Conservation (phyloP, 2,329 filamentous ascomycete genomes). For the Byssochlamys sp. region DNA sequence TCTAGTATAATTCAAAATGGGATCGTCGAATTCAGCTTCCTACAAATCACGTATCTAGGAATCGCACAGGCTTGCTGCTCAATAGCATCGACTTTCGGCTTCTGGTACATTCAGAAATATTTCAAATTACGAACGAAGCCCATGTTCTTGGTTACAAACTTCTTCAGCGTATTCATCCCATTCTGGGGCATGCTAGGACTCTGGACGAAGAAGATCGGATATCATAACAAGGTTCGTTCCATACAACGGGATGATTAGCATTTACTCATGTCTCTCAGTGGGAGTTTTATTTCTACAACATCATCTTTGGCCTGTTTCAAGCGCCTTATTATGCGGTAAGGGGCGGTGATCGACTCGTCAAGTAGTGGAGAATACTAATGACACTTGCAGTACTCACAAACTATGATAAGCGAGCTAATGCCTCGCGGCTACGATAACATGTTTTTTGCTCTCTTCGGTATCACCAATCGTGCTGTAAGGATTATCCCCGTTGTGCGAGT, state of each 20-base stretch:
- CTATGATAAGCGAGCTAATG: conserved; percentile 37
- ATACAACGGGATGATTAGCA: neutral
- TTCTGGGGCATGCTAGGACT: conserved; percentile 36
- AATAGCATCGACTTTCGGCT: conserved; percentile 31
- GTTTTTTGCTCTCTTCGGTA: conserved; percentile 37
- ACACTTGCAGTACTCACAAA: conserved; percentile 30
- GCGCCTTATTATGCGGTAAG: conserved; percentile 34
- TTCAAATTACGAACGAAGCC: conserved; percentile 32
- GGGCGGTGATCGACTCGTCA: neutral
- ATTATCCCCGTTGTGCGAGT: neutral
- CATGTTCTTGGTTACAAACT: conserved; percentile 36
- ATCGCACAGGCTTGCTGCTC: conserved; percentile 31
- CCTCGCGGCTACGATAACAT: conserved; percentile 36
- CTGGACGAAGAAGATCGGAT: conserved; percentile 31
- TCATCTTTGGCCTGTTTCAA: conserved; percentile 35
- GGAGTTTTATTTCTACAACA: conserved; percentile 38
- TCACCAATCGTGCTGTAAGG: conserved; percentile 35
- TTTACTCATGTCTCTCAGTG: conserved; percentile 14
- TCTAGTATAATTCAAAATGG: conserved; percentile 31
- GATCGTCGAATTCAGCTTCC: conserved; percentile 32
- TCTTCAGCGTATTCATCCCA: conserved; percentile 33
- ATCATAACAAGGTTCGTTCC: conserved; percentile 25
- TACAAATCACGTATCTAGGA: conserved; percentile 34
- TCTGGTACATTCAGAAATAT: conserved; percentile 35
- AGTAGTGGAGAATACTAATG: neutral